Evolutionary conservation across 257 asterid genomes (phyloP), one percentile per base, ranked within the genome.

Genomic region (Nicotiana tomentosiformis): DNA sequence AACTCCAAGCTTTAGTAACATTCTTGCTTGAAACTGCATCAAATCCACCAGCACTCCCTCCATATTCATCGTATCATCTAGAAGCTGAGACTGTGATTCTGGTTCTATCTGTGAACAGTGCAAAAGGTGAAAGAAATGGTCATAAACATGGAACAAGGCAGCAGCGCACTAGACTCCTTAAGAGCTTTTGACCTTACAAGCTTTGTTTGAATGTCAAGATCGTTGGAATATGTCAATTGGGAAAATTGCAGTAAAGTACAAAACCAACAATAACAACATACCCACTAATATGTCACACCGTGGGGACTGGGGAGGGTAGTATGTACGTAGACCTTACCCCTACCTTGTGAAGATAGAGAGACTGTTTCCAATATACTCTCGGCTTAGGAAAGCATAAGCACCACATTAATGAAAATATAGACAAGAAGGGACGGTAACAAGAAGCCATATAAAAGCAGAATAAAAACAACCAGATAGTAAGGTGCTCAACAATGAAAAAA

Each of bases 1-100:
- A 93, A 88, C 94, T 94, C 99, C 99, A 96, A 53, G 89, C 87
- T 77, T 84, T 88, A 79, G 87, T 78, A 64, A 96, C 92, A 5
- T 89, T 90, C 82, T 83, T 67, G 87, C 90, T 88, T 35, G 97
- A 88, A 57, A 94, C 96, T 0, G 98, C 99, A 77, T 93, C 99
- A 69, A 94, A 96, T 14, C 99, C 99, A 81, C 99, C 99, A 14
- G 97, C 99, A 93, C 98, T 78, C 99, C 99, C 88, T 93, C 95
- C 81, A 79, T 87, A 30, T 88, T 89, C 97, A 96, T 92, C 7
- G 98, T 94, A 74, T 93, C 81, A 82, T 96, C 96, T 15, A 94
- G 88, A 32, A 96, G 90, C 83, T 76, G 90, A 69, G 98, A 92
- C 87, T 96, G 98, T 76, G 93, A 92, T 89, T 92, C 96, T n/a